Percentiles rank a stretch among this genome's conserved stretches.
Conservation (phyloP, 345 rosid genomes). For the Syzygium grande region DNA sequence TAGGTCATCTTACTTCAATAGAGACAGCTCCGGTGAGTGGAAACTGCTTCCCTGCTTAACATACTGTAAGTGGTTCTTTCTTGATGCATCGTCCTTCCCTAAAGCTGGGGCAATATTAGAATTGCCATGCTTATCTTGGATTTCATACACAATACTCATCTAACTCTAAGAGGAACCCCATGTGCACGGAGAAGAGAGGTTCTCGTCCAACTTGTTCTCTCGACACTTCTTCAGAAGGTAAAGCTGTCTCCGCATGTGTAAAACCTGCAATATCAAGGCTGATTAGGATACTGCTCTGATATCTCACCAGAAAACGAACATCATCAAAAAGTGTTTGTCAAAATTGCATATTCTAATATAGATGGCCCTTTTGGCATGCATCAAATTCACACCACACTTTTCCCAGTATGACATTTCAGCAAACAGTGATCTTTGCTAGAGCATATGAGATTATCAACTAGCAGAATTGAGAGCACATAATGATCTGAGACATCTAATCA, state of each 20-base stretch:
- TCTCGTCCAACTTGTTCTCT: slow-evolving; percentile 59
- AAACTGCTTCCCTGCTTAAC: not conserved
- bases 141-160: not conserved
- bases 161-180: not conserved
- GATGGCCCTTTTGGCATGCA: not conserved
- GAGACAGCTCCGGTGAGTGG: not conserved
- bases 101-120: not conserved
- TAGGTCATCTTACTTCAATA: not conserved
- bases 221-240: slow-evolving; percentile 58
- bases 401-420: not conserved
- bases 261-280: slow-evolving; percentile 31
- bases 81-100: not conserved
- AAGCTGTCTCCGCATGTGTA: slow-evolving; percentile 63
- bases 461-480: not conserved
- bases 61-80: not conserved
- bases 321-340: not conserved
- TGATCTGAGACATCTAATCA: not conserved
- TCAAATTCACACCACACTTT: not conserved
- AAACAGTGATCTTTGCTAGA: not conserved
- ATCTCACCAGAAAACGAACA: not conserved
- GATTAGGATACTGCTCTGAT: not conserved
- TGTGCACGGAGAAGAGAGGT: slow-evolving; percentile 44
- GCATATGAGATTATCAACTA: not conserved
- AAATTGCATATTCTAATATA: not conserved
- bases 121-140: not conserved